Percentiles rank a stretch among this genome's conserved stretches.
Conservation (phyloP, 257 asterid genomes). For the Nicotiana benthamiana region DNA sequence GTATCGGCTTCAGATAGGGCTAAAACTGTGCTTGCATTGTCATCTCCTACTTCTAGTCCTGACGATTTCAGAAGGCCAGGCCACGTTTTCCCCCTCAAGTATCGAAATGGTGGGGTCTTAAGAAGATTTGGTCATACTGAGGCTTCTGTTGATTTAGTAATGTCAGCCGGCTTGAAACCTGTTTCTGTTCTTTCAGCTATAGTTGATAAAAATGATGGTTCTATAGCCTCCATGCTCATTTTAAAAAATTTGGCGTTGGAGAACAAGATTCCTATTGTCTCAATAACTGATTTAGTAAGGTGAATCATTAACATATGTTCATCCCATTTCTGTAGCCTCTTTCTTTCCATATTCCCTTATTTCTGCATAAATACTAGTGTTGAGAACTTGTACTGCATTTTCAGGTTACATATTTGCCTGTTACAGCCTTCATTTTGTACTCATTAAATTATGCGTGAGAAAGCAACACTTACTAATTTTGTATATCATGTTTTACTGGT, state of each 20-base stretch:
- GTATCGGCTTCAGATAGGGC: slow-evolving; percentile 81
- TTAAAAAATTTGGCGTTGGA: slow-evolving; percentile 44
- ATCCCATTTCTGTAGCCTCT: background rate
- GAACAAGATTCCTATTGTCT: slow-evolving; percentile 53
- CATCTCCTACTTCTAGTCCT: slow-evolving; percentile 55
- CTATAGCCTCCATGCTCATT: slow-evolving; percentile 41
- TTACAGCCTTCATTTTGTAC: background rate
- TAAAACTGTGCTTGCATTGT: slow-evolving; percentile 55
- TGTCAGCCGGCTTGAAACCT: slow-evolving; percentile 50
- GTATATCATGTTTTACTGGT: background rate
- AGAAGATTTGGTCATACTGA: slow-evolving; percentile 79
- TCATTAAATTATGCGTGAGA: background rate
- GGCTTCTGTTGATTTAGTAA: slow-evolving; percentile 67
- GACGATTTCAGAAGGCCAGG: slow-evolving; percentile 78
- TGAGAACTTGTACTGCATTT: background rate
- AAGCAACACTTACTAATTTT: background rate
- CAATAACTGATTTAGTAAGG: slow-evolving; percentile 77
- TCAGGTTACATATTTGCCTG: background rate
- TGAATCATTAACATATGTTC: background rate
- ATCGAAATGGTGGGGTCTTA: slow-evolving; percentile 70
- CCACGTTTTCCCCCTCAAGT: slow-evolving; percentile 81
- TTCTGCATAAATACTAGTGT: background rate
- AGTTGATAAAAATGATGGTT: slow-evolving; percentile 58
- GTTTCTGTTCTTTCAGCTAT: slow-evolving; percentile 59
- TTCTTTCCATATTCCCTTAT: background rate